Percentiles rank a stretch among this genome's conserved stretches.
Conservation (phyloP, 352 stramenopile species). For the Phytopythium vexans region DNA sequence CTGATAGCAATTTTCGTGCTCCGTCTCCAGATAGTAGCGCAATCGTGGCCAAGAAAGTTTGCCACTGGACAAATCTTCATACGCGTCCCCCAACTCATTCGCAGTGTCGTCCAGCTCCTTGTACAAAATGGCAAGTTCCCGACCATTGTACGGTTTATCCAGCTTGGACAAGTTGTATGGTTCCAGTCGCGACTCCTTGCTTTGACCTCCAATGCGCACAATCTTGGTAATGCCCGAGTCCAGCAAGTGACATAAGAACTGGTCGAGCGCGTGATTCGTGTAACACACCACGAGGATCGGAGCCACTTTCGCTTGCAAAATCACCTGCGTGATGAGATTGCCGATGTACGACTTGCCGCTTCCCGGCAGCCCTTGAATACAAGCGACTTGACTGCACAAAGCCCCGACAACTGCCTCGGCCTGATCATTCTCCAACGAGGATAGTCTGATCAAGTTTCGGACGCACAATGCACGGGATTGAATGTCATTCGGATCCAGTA, state of each 20-base stretch:
- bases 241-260: constrained; percentile 86
- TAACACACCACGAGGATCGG: constrained; percentile 86
- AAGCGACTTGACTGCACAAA: constrained; percentile 61
- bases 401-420: constrained; percentile 63
- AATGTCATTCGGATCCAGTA: constrained; percentile 13
- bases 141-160: constrained; percentile 14
- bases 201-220: constrained; percentile 73
- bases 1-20: constrained; percentile 24
- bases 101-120: constrained; percentile 25
- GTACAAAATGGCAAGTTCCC: constrained; percentile 30
- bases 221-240: constrained; percentile 43
- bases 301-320: constrained; percentile 38
- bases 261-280: constrained; percentile 90
- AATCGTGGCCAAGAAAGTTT: constrained; percentile 23
- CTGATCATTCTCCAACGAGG: constrained; percentile 51
- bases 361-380: constrained; percentile 80
- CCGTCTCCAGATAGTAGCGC: constrained; percentile 28
- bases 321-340: constrained; percentile 62
- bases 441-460: constrained; percentile 16
- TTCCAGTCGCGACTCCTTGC: constrained; percentile 51
- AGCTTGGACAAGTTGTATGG: constrained; percentile 33
- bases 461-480: constrained; percentile 16
- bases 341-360: constrained; percentile 88
- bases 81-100: constrained; percentile 10
- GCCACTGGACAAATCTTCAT: constrained; percentile 9